Conservation (phyloP, 1,139 yeast species). For the Barnettozyma hawaiiensis region DNA sequence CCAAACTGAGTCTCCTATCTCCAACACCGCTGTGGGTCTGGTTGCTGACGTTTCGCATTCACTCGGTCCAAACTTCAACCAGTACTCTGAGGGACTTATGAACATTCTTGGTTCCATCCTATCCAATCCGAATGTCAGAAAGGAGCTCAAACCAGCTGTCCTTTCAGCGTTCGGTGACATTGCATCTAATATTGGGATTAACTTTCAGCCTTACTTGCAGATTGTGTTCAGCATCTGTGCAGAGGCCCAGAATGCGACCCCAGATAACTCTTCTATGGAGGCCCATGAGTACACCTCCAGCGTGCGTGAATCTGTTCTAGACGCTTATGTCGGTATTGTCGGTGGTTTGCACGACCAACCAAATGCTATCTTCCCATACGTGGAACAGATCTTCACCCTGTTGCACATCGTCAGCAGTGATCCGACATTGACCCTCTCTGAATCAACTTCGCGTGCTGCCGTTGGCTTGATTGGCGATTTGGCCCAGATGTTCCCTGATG, state of each 20-base stretch:
- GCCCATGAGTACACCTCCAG: constrained; percentile 68
- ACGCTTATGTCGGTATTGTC: constrained; percentile 91
- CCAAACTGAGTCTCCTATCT: constrained; percentile 77
- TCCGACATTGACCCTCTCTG: constrained; percentile 52
- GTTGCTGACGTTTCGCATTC: constrained; percentile 98
- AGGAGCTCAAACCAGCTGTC: constrained; percentile 81
- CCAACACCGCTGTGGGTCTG: constrained; percentile 87
- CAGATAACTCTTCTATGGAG: constrained; percentile 60
- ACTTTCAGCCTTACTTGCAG: constrained; percentile 68
- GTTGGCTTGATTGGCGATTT: constrained; percentile 91
- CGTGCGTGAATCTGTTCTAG: constrained; percentile 82
- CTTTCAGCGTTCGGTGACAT: constrained; percentile 96
- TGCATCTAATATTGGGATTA: constrained; percentile 79
- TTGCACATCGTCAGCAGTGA: constrained; percentile 57
- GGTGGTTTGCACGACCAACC: constrained; percentile 77
- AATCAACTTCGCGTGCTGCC: constrained; percentile 66
- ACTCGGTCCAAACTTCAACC: constrained; percentile 64
- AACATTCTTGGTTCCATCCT: constrained; percentile 69
- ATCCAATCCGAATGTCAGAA: constrained; percentile 58
- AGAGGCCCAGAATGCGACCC: constrained; percentile 38
- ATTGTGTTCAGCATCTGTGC: constrained; percentile 64
- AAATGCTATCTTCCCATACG: constrained; percentile 57
- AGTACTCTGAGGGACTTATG: constrained; percentile 80
- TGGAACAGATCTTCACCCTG: constrained; percentile 66
- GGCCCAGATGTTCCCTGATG: constrained; percentile 78